Evolutionary conservation across 495 filamentous ascomycete species (phyloP).

Genomic region (Echria macrotheca): DNA sequence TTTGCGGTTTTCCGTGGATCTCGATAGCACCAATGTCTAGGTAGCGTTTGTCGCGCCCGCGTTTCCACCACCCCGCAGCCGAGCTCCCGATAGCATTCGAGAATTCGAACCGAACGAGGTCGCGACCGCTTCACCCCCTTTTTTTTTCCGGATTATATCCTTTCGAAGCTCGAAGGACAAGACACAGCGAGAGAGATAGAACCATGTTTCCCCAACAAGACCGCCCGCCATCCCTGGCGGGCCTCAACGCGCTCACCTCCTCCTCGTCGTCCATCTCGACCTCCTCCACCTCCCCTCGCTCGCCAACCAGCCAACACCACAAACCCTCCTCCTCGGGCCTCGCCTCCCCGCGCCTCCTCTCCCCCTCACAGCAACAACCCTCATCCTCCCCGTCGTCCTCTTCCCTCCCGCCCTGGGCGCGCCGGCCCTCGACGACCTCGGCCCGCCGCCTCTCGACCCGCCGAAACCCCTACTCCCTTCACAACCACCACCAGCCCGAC

Average conservation of each 20-base stretch:
- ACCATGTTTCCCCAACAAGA: neutral
- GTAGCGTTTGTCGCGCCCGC: too few relatives aligned
- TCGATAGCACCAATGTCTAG: too few relatives aligned
- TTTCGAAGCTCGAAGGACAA: too few relatives aligned
- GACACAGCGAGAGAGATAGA: neutral
- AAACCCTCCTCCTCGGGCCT: slow-evolving; percentile 11
- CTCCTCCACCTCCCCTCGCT: slow-evolving; percentile 12
- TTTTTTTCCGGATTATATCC: too few relatives aligned
- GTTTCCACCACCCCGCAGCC: too few relatives aligned
- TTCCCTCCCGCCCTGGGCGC: slow-evolving; percentile 4
- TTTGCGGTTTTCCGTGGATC: too few relatives aligned
- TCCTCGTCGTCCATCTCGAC: neutral
- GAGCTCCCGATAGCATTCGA: too few relatives aligned
- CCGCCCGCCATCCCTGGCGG: neutral
- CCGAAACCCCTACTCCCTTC: slow-evolving; percentile 14
- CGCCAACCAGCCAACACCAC: slow-evolving; percentile 8
- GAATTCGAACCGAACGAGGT: too few relatives aligned
- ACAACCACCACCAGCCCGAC: neutral
- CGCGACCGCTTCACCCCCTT: too few relatives aligned
- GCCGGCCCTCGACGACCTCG: neutral
- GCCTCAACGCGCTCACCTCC: slow-evolving; percentile 6
- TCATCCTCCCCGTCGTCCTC: too few relatives aligned
- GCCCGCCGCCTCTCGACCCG: slow-evolving; percentile 15
- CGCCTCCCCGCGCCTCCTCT: neutral
- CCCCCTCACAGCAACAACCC: neutral